These are phyloP conservation scores for Fusarium sp. DNA, from an alignment of 2,329 filamentous ascomycete genomes.

Conservation along the genomic window DNA sequence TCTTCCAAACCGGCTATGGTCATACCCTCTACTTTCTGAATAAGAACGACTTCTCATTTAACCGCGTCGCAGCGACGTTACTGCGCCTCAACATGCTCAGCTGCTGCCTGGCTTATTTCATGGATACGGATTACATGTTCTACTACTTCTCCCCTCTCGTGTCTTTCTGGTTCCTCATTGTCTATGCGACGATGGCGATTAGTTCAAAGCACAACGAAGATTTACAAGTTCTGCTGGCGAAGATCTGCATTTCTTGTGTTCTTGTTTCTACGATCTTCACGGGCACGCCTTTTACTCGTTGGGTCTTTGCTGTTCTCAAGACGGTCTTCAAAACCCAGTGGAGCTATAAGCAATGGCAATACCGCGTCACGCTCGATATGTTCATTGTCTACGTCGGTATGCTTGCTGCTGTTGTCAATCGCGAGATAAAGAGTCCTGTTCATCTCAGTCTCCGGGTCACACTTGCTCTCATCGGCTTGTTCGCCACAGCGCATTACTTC, in stretches of 20 bases:
- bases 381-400: slow-evolving; percentile 69
- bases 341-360: slow-evolving; percentile 60
- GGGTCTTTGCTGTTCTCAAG: slow-evolving; percentile 48
- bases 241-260: slow-evolving; percentile 59
- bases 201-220: slow-evolving; percentile 57
- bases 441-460: slow-evolving; percentile 33
- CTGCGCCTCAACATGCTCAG: slow-evolving; percentile 69
- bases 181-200: slow-evolving; percentile 63
- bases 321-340: slow-evolving; percentile 60
- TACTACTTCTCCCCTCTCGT: slow-evolving; percentile 71
- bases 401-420: slow-evolving; percentile 52
- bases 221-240: slow-evolving; percentile 57
- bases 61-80: slow-evolving; percentile 62
- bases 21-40: slow-evolving; percentile 69
- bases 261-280: slow-evolving; percentile 47
- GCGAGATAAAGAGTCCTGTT: background rate
- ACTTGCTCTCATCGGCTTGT: slow-evolving; percentile 49
- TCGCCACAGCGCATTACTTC: background rate
- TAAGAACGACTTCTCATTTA: slow-evolving; percentile 67
- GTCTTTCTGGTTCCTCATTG: slow-evolving; percentile 71
- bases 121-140: slow-evolving; percentile 63
- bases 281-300: slow-evolving; percentile 13
- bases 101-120: slow-evolving; percentile 64
- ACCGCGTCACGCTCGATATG: slow-evolving; percentile 63
- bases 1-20: slow-evolving; percentile 72